These are phyloP conservation scores for Aspergillus tanneri DNA, from an alignment of 2,329 filamentous ascomycete genomes.

Conservation along the genomic window DNA sequence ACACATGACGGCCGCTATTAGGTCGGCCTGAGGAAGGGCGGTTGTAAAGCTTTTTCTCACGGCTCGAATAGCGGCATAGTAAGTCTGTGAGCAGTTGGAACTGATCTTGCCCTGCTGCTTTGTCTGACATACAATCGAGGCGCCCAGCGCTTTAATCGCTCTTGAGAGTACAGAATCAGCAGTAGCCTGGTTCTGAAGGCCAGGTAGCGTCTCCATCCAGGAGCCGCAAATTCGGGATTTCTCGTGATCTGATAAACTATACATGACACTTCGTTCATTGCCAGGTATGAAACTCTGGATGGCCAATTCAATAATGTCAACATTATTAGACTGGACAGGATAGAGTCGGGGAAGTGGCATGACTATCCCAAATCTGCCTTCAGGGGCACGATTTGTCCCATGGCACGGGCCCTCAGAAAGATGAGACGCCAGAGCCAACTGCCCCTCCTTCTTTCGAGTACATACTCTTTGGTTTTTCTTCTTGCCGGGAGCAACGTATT, in stretches of 20 bases:
- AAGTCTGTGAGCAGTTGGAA: constrained; percentile 29
- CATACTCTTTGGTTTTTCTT: neutral
- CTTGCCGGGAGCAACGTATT: neutral
- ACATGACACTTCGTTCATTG: constrained; percentile 11
- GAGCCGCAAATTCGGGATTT: constrained; percentile 39
- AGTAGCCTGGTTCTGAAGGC: constrained; percentile 23
- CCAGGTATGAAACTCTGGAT: constrained; percentile 12
- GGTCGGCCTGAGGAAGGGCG: constrained; percentile 20
- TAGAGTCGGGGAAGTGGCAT: too few relatives aligned
- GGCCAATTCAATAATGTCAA: constrained; percentile 7
- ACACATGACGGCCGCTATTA: constrained; percentile 40
- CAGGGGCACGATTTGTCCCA: neutral
- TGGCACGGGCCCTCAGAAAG: too few relatives aligned
- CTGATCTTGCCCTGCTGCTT: constrained; percentile 18
- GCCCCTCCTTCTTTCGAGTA: neutral
- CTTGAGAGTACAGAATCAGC: constrained; percentile 25
- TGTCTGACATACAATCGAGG: constrained; percentile 29
- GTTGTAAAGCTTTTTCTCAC: constrained; percentile 23
- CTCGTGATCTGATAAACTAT: constrained; percentile 1
- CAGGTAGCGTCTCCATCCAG: constrained; percentile 43
- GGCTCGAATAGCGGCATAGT: constrained; percentile 31
- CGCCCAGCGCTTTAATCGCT: constrained; percentile 36
- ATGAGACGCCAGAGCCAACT: neutral
- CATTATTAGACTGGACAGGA: neutral
- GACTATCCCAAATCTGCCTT: too few relatives aligned